phyloP scores from a whole-genome alignment of 257 asterid species.

The Nemophila menziesii region DNA sequence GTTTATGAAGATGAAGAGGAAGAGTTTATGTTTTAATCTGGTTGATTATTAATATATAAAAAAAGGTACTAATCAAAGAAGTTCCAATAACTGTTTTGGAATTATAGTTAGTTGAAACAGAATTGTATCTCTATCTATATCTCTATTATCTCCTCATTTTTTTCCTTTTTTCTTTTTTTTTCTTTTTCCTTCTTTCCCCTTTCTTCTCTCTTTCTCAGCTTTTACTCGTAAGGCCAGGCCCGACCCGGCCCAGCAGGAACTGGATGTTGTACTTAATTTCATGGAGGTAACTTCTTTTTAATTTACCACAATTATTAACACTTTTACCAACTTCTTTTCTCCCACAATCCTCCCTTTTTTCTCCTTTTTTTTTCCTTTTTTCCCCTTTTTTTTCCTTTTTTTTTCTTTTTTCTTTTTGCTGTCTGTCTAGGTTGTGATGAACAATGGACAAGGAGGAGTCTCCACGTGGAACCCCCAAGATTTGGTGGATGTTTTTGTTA shows the following conservation, averaged over 20 bases:
- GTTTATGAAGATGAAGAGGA: slow-evolving; percentile 42
- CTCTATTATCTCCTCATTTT: slow-evolving; percentile 27
- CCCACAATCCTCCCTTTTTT: slow-evolving; percentile 10
- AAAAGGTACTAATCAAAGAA: slow-evolving; percentile 23
- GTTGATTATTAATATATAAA: slow-evolving; percentile 19
- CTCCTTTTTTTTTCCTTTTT: background rate
- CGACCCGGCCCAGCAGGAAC: too few species aligned
- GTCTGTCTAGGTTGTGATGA: slow-evolving; percentile 2
- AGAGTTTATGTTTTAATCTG: slow-evolving; percentile 31
- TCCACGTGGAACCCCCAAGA: slow-evolving; percentile 1
- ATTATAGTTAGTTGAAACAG: slow-evolving; percentile 17
- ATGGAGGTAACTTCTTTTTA: too few species aligned
- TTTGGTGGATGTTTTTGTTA: slow-evolving; percentile 3
- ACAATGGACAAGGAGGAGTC: slow-evolving; percentile 7
- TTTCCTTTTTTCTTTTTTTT: background rate
- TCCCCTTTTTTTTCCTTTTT: background rate
- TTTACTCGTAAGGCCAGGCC: slow-evolving; percentile 42
- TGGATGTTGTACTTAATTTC: slow-evolving; percentile 41
- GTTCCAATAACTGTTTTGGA: slow-evolving; percentile 11
- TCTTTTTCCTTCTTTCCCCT: background rate
- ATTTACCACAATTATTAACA: too few species aligned
- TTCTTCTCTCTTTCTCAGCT: slow-evolving; percentile 11
- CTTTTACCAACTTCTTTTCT: slow-evolving; percentile 27
- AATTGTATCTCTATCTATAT: slow-evolving; percentile 1
- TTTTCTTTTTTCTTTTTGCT: background rate